Evolutionary conservation across 768 basidiomycete species (phyloP), one percentile per base, ranked within the genome.

Genomic region (Butyriboletus loyo): DNA sequence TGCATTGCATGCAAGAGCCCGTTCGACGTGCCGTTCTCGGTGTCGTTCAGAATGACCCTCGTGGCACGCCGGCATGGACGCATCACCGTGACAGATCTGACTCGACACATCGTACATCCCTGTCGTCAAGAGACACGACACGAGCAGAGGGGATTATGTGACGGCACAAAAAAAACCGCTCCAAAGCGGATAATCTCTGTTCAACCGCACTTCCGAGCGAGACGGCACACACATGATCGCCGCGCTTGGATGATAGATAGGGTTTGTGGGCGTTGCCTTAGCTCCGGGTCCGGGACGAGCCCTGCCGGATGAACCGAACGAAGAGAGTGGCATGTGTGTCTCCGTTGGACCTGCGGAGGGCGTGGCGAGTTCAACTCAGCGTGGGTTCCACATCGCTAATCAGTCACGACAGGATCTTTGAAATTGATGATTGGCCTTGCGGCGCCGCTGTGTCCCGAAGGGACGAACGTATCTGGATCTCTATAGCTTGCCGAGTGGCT

Each of bases 351-450:
- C 15, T 13, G 15, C 19, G 13, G 35, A 35, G n/a, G 21, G 13
- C 37, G 37, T 7, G n/a, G 14, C 10, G 14, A 30, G 11, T n/a
- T 19, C 4, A 24, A 22, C 35, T 49, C 10, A 7, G 24, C 25
- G 28, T 49, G 38, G 5, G 21, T 32, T 52, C 25, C 28, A 46
- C 42, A 10, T 25, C 22, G 53, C 4, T 46, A 22, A 46, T 32
- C 24, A 1, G 44, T 34, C 31, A 25, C 15, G 10, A 8, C n/a
- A n/a, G 24, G n/a, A 28, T 32, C 44, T 19, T 27, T 28, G 25
- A 15, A 19, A 22, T 31, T 27, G 49, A 49, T 54, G 55, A 57
- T 40, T 24, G 19, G 22, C 55, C 37, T 57, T 30, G 55, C 31
- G 37, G 28, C 42, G 30, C 32, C 22, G 13, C 35, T 28, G 25